Evolutionary conservation across 2,329 filamentous ascomycete genomes (phyloP).

Genomic region (Bisporella sp.): DNA sequence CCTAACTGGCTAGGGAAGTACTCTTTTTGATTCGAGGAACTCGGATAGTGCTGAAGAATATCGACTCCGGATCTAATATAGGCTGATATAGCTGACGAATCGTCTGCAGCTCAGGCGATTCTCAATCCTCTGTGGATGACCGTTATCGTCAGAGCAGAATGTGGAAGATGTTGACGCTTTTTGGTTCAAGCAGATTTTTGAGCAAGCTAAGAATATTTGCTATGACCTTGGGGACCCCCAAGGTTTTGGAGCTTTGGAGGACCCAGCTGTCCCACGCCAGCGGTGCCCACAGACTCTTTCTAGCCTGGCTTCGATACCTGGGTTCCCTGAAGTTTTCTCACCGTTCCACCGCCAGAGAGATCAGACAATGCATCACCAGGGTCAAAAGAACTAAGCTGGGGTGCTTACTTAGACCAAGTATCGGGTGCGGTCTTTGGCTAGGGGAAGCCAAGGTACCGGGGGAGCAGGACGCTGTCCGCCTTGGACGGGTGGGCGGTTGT

Average conservation of each 20-base stretch:
- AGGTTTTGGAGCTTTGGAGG: conserved; percentile 15
- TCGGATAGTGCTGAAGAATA: no score
- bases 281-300: conserved; percentile 21
- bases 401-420: conserved; percentile 5
- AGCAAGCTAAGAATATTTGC: conserved; percentile 12
- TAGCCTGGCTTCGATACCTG: background rate
- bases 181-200: conserved; percentile 15
- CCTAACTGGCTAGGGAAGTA: conserved; percentile 14
- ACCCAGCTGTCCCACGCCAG: conserved; percentile 16
- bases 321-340: conserved; percentile 4
- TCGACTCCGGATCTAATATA: background rate
- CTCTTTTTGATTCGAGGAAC: no score
- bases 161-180: conserved; percentile 19
- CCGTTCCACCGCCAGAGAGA: conserved; percentile 12
- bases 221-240: conserved; percentile 17
- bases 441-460: no score
- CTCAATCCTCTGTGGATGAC: no score
- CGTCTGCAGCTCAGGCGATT: background rate
- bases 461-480: no score
- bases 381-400: conserved; percentile 10
- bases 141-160: background rate
- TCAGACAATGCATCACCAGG: conserved; percentile 12
- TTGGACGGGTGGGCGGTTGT: no score
- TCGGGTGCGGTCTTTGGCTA: no score
- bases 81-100: conserved; percentile 2